Conservation (phyloP, 345 rosid genomes). For the Acer yangbiense region DNA sequence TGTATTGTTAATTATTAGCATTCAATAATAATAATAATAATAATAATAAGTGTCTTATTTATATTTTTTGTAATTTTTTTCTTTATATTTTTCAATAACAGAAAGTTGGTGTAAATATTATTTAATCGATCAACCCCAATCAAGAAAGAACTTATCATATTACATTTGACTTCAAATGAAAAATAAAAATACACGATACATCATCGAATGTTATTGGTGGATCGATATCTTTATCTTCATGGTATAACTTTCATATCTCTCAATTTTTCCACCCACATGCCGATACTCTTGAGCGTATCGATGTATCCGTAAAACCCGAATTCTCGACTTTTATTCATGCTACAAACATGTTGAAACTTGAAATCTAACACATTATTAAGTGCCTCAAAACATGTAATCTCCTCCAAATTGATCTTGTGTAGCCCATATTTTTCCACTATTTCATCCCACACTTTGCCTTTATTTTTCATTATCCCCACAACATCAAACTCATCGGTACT, state of each 20-base stretch:
- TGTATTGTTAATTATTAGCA: background rate
- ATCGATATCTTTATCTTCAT: background rate
- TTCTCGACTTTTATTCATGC: slow-evolving; percentile 48
- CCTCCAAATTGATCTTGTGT: slow-evolving; percentile 32
- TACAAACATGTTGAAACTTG: slow-evolving; percentile 39
- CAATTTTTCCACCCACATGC: slow-evolving; percentile 33
- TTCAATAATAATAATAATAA: background rate
- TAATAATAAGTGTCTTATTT: background rate
- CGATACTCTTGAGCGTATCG: slow-evolving; percentile 29
- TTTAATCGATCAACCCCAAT: too few species aligned
- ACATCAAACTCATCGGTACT: slow-evolving; percentile 23
- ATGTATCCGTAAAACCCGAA: slow-evolving; percentile 35
- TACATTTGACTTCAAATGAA: too few species aligned
- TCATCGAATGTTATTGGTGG: too few species aligned
- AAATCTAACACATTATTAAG: slow-evolving; percentile 22
- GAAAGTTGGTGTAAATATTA: too few species aligned
- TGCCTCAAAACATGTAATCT: slow-evolving; percentile 32
- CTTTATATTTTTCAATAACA: background rate
- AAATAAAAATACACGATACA: too few species aligned
- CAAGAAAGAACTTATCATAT: too few species aligned
- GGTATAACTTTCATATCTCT: slow-evolving; percentile 42
- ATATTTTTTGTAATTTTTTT: background rate
- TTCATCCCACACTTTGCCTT: slow-evolving; percentile 36
- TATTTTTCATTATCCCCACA: slow-evolving; percentile 23
- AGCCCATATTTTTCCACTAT: slow-evolving; percentile 37